phyloP scores from a whole-genome alignment of 2,329 filamentous ascomycete genomes.

The Colletotrichum godetiae region DNA sequence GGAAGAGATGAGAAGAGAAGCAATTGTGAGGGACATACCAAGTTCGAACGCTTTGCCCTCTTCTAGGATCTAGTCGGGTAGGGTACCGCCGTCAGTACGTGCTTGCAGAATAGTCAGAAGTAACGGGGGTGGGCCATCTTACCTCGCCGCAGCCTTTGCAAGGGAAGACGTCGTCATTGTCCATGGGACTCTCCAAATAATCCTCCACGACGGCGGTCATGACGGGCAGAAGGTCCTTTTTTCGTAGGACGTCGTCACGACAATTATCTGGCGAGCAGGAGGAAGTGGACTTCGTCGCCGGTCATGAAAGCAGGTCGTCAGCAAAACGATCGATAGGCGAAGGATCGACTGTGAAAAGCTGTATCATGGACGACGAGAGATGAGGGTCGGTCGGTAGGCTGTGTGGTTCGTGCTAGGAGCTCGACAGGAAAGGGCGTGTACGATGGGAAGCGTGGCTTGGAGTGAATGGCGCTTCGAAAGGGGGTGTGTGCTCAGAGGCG shows the following conservation, averaged over 20 bases:
- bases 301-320: constrained; percentile 30
- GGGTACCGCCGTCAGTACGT: constrained; percentile 33
- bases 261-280: constrained; percentile 21
- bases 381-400: constrained; percentile 17
- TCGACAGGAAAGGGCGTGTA: constrained; percentile 25
- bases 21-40: constrained; percentile 66
- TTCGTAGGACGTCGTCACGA: constrained; percentile 26
- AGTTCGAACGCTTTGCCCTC: constrained; percentile 99
- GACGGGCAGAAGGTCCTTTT: constrained; percentile 38
- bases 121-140: constrained; percentile 44
- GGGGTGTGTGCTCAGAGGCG: constrained; percentile 27
- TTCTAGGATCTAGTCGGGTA: constrained; percentile 81
- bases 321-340: constrained; percentile 15
- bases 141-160: constrained; percentile 96
- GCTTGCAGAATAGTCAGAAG: constrained; percentile 26
- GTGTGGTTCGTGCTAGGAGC: constrained; percentile 33
- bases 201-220: constrained; percentile 67
- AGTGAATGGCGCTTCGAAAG: constrained; percentile 25
- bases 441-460: constrained; percentile 18
- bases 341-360: constrained; percentile 11
- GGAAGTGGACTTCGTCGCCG: constrained; percentile 6
- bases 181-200: constrained; percentile 74
- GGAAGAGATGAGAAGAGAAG: constrained; percentile 3
- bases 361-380: constrained; percentile 31
- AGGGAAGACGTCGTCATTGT: constrained; percentile 85